phyloP scores from a whole-genome alignment of 306 rosid species.

The Medicago ruthenica region DNA sequence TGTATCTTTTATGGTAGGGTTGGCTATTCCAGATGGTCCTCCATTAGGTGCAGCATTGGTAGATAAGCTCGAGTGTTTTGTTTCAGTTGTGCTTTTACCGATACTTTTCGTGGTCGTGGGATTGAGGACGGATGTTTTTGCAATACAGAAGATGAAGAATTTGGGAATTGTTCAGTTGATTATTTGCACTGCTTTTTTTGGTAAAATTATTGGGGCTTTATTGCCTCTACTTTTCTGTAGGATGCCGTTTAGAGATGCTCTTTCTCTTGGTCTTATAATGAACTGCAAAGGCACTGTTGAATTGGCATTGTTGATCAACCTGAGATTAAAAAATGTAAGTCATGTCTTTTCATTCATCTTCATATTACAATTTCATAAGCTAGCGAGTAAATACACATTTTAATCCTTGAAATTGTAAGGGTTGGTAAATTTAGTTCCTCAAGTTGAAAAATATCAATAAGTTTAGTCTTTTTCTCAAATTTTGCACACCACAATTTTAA shows the following conservation, averaged over 20 bases:
- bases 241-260: constrained; percentile 68
- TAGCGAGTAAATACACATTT: not conserved
- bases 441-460: not conserved
- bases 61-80: constrained; percentile 61
- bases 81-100: constrained; percentile 58
- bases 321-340: constrained; percentile 52
- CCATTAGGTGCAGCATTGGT: constrained; percentile 71
- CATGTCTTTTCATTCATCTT: not conserved
- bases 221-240: constrained; percentile 65
- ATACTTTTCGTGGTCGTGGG: constrained; percentile 51
- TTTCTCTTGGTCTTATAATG: constrained; percentile 65
- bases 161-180: constrained; percentile 46
- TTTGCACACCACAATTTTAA: no score
- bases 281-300: constrained; percentile 74
- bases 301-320: constrained; percentile 45
- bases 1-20: constrained; percentile 60
- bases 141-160: constrained; percentile 50
- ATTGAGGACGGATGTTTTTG: constrained; percentile 52
- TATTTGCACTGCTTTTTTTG: constrained; percentile 39
- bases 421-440: not conserved
- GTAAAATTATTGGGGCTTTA: constrained; percentile 59
- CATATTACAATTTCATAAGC: not conserved
- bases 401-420: not conserved
- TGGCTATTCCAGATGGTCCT: constrained; percentile 71
- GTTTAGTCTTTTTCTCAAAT: no score